Evolutionary conservation across 1,284 basidiomycete species (phyloP).

Genomic region (Violaceomyces palustris): DNA sequence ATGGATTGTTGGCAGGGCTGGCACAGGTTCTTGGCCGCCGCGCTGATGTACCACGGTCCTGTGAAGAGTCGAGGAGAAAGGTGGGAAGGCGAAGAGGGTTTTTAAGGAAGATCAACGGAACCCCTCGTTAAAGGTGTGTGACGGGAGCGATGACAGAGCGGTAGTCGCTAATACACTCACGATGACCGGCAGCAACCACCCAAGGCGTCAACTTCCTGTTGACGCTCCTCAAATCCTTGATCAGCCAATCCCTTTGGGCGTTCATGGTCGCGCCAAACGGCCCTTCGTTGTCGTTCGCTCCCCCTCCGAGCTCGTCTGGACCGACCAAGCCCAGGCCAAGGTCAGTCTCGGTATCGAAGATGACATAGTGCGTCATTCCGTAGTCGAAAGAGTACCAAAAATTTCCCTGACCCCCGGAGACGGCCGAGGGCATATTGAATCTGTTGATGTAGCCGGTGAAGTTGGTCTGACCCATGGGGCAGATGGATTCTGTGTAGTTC

Average conservation of each 20-base stretch:
- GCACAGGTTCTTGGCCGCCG: conserved; percentile 28
- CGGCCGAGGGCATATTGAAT: conserved; percentile 29
- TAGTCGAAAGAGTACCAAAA: conserved; percentile 39
- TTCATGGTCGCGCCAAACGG: conserved; percentile 7
- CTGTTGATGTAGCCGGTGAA: conserved; percentile 25
- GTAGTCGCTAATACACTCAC: background rate
- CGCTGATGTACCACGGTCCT: conserved; percentile 44
- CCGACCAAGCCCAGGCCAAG: conserved; percentile 13
- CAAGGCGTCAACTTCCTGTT: conserved; percentile 53
- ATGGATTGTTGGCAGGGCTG: conserved; percentile 50
- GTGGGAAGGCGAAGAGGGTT: conserved; percentile 1
- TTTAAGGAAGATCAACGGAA: background rate
- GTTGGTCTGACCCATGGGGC: conserved; percentile 35
- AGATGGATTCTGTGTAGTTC: conserved; percentile 10
- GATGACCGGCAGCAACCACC: conserved; percentile 52
- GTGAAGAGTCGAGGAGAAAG: background rate
- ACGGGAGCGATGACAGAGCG: background rate
- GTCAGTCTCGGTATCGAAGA: conserved; percentile 42
- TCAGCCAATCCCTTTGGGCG: conserved; percentile 31
- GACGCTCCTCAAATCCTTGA: conserved; percentile 51
- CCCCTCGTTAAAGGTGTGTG: background rate
- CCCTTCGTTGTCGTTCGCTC: conserved; percentile 15
- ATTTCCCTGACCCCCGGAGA: conserved; percentile 7
- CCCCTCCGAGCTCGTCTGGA: conserved; percentile 25
- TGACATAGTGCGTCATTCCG: conserved; percentile 35